Base-by-base conservation (phyloP, 192 early-diverging fungal genomes). In the Linnemannia elongata region DNA sequence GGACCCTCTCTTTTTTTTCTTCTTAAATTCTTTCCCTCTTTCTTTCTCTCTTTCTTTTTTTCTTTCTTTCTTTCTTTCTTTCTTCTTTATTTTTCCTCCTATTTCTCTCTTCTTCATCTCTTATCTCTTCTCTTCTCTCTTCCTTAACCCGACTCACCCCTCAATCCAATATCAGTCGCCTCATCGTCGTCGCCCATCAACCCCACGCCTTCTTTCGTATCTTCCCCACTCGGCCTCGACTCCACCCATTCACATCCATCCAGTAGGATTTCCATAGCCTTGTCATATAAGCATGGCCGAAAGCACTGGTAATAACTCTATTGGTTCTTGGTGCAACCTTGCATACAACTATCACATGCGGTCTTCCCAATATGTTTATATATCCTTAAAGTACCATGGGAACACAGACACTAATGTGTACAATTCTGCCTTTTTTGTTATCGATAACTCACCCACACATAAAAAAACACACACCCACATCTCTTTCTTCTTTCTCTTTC, bases 201-300 rank as follows among this genome's bases (percentile, higher is more conserved):
- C 17, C 24, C 30, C 30, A 66, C 60, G 10, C 60, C 60, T 66
- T 66, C 24, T 24, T 57, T 57, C 55, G 9, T 30, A n/a, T 33
- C 27, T 52, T 52, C 15, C 74, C 35, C 4, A 20, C 52, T 33
- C 30, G 1, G 44, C 44, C 49, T 15, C 9, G 18, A 33, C 69
- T 38, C 72, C 45, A 45, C 17, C 42, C 18, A 44, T 20, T 27
- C 5, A 10, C 42, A 73, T 20, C 17, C 36, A 72, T 7, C 71
- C 20, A 72, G 36, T 52, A 52, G 42, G 45, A 47, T 45, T 13
- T 0, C 39, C 42, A 38, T 17, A 44, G 30, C 72, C 22, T 30
- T 44, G 42, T 73, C 20, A 8, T 30, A 35, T 9, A 72, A 81
- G 55, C 44, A 81, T 81, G 79, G 79, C 79, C 44, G 79, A 81